Evolutionary conservation across 495 filamentous ascomycete species (phyloP).

Genomic region (Filosporella fistucella): DNA sequence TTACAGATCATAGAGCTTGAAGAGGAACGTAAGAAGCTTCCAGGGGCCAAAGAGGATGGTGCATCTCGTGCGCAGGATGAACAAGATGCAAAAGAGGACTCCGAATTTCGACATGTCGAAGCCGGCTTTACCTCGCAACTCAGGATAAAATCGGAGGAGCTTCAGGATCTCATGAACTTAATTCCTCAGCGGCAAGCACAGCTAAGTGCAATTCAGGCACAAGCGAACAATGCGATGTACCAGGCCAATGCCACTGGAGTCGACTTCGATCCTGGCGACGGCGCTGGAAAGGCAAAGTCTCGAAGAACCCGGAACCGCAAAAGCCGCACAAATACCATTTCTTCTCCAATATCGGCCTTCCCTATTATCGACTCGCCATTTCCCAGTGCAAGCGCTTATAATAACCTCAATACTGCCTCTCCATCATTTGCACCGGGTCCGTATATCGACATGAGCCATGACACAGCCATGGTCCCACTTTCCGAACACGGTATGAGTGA

Average conservation of each 20-base stretch:
- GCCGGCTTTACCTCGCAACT: conserved; percentile 5
- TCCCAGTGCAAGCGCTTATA: conserved; percentile 21
- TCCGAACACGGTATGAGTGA: conserved; percentile 33
- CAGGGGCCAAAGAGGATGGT: conserved; percentile 48
- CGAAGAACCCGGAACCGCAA: conserved; percentile 52
- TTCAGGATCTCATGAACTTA: conserved; percentile 7
- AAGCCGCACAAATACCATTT: conserved; percentile 42
- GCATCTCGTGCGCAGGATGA: conserved; percentile 45
- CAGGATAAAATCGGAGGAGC: conserved; percentile 1
- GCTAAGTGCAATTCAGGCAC: conserved; percentile 1
- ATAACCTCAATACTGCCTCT: conserved; percentile 31
- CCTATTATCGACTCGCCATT: conserved; percentile 19
- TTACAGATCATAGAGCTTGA: conserved; percentile 46
- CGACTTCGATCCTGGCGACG: conserved; percentile 39
- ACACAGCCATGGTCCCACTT: conserved; percentile 28
- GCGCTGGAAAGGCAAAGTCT: conserved; percentile 37
- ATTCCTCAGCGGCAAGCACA: conserved; percentile 7
- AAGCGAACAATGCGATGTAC: conserved; percentile 20
- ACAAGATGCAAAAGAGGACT: conserved; percentile 16
- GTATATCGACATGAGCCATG: conserved; percentile 42
- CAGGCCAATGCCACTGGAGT: conserved; percentile 41
- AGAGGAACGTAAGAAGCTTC: conserved; percentile 44
- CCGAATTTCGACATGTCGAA: conserved; percentile 21
- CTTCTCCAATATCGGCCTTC: conserved; percentile 23
- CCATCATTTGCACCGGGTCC: conserved; percentile 46